Evolutionary conservation across 2,329 filamentous ascomycete genomes (phyloP), one percentile per base, ranked within the genome.

Genomic region (Aspergillus ochraceoroseus): DNA sequence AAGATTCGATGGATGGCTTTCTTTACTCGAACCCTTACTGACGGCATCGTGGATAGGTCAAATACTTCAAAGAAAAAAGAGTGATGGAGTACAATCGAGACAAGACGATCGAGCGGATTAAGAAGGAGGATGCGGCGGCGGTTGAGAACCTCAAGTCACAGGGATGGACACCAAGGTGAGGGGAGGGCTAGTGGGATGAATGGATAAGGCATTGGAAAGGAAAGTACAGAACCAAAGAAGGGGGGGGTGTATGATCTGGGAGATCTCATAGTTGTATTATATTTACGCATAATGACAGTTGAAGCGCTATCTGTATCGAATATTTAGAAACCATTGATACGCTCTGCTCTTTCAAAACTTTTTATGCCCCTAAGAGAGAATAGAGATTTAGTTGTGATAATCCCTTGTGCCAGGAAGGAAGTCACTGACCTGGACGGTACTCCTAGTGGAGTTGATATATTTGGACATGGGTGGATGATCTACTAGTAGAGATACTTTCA

Each of bases 51-150:
- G 30, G n/a, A 38, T 55, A 92, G 87, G 85, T 95, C 46, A 87
- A 88, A 68, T 96, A 98, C 67, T 98, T 98, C 70, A 95, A 96
- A 73, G 89, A 95, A 67, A 85, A 88, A 70, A 77, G 92, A 57
- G 87, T 96, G 23, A 90, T 94, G 68, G 92, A 98, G 55, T 77
- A 85, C 59, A 85, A 94, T 56, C 87, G 90, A 67, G 83, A 85
- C 58, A 74, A 82, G 67, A 84, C 87, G 15, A 71, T 95, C 50
- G 82, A 84, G 55, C 79, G 80, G 60, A 77, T 95, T 55, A 75
- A 83, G 61, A 75, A 74, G 32, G 83, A 90, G 63, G 84, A 85
- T 48, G 86, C 84, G 8, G 71, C 75, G 49, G 73, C 76, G 64
- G 73, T 86, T 62, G 55, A 63, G 29, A 62, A 70, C 41, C 46